phyloP scores from a whole-genome alignment of 768 basidiomycete species.

The Leccinum fibrillosum region DNA sequence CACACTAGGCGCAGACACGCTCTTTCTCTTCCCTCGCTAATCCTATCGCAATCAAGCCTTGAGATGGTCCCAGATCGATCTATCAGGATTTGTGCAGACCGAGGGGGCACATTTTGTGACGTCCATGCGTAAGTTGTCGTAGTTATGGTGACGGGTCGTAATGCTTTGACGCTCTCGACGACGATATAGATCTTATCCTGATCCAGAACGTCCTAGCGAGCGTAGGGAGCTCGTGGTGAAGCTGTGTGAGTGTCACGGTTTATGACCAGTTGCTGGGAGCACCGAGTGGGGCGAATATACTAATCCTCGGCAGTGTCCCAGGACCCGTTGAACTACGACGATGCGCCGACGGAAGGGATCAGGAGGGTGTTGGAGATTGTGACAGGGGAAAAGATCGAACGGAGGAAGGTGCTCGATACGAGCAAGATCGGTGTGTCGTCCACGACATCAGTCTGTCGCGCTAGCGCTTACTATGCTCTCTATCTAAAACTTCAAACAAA shows the following conservation, averaged over 20 bases:
- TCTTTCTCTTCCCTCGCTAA: neutral
- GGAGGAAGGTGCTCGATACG: slow-evolving; percentile 66
- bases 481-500: neutral
- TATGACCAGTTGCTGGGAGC: neutral
- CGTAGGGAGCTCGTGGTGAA: slow-evolving; percentile 88
- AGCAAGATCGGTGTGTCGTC: slow-evolving; percentile 67
- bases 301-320: slow-evolving; percentile 64
- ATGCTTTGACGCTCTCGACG: neutral
- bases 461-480: neutral
- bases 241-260: slow-evolving; percentile 49
- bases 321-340: slow-evolving; percentile 82
- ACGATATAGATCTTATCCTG: slow-evolving; percentile 62
- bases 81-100: slow-evolving; percentile 81
- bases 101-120: slow-evolving; percentile 93
- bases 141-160: neutral
- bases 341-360: slow-evolving; percentile 95
- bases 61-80: slow-evolving; percentile 62
- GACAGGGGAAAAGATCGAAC: slow-evolving; percentile 62
- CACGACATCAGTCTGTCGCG: no score
- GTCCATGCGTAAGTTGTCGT: slow-evolving; percentile 63
- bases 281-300: neutral
- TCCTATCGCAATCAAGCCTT: neutral
- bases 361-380: slow-evolving; percentile 79
- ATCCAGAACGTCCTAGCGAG: slow-evolving; percentile 56
- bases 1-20: neutral